A percentile compares a stretch with the other conserved stretches of the same genome.
Conservation (phyloP, 2,329 filamentous ascomycete species). For the Fusarium sulawesiense region DNA sequence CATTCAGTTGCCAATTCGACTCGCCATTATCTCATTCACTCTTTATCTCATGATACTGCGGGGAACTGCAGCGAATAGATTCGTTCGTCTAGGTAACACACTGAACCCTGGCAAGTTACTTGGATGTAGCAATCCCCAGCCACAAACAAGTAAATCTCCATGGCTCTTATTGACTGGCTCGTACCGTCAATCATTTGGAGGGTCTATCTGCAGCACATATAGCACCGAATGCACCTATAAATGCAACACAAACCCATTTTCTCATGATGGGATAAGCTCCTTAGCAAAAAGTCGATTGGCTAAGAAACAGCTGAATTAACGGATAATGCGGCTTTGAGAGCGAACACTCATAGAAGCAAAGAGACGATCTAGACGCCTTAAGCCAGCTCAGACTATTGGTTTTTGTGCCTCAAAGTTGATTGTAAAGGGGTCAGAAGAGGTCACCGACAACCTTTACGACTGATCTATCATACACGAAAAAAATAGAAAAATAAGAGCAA, state of each 20-base stretch:
- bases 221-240: not conserved
- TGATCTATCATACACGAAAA: not conserved
- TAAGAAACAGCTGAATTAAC: constrained; percentile 1
- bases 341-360: not conserved
- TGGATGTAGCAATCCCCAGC: not conserved
- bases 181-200: not conserved
- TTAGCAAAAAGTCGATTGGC: not conserved
- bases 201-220: not conserved
- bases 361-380: not conserved
- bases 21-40: not conserved
- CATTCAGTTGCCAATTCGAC: not conserved
- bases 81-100: not conserved
- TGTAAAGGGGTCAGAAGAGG: not conserved
- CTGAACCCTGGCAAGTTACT: not conserved
- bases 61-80: not conserved
- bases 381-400: not conserved
- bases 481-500: not conserved
- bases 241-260: not conserved
- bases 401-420: not conserved
- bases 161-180: not conserved
- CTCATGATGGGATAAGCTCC: too few species aligned
- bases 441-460: not conserved
- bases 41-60: not conserved
- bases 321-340: constrained; percentile 9
- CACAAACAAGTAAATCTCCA: not conserved